Evolutionary conservation across 1,139 yeast species (phyloP), one percentile per base, ranked within the genome.

Genomic region (Lodderomyces beijingensis): DNA sequence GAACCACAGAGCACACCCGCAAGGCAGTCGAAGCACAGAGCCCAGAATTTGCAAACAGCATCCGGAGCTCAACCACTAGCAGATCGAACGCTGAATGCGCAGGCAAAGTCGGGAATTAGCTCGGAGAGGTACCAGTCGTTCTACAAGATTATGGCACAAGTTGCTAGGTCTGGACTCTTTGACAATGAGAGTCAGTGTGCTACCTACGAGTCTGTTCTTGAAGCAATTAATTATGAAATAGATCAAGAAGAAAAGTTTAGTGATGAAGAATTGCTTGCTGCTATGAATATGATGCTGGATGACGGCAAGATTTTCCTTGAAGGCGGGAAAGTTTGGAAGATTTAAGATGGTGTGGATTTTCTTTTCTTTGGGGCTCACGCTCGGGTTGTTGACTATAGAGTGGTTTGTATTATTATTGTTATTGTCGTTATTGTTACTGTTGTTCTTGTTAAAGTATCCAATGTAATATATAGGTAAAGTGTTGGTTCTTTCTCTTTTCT

Each of bases 201-300:
- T 38, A 61, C 77, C 5, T 49, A 59, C 28, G 74, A 64, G 29
- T 56, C 57, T 9, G 66, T 73, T 30, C 51, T 65, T 7, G 66
- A 56, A 14, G 61, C 62, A 24, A 53, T 79, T 27, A 79, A 79
- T 49, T 71, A 63, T 35, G 65, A 62, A 30, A 55, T 81, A 31
- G 65, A 75, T 4, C 81, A 75, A 43, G 89, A 81, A 47, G 88
- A 82, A 30, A 57, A 61, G 30, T 83, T 77, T 50, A 57, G 64
- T 10, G 50, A 51, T 3, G 58, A 51, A 4, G 93, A 83, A 53
- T 69, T 74, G 36, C 50, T 55, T 18, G 70, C 73, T 13, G 88
- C 80, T 14, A 55, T 81, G 33, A 54, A 55, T 19, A 58, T 57
- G 34, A 63, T 83, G 73, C 70, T 67, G 31, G 64, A 59, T 4